Conservation (phyloP, 73 alveolate species). For the Blepharisma japonicum region DNA sequence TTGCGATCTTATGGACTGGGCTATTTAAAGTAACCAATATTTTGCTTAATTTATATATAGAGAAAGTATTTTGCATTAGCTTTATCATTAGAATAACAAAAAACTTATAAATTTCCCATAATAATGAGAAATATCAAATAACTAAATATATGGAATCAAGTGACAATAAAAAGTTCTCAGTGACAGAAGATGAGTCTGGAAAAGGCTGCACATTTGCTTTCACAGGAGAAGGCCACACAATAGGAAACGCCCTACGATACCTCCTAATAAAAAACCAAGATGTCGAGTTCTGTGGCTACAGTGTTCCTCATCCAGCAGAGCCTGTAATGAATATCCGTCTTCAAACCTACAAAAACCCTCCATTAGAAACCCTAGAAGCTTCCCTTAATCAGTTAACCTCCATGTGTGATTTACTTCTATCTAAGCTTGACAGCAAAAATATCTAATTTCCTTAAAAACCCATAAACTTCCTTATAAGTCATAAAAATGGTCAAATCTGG, state of each 20-base stretch:
- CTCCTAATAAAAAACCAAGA: slow-evolving; percentile 63
- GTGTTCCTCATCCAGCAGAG: slow-evolving; percentile 90
- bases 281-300: slow-evolving; percentile 73
- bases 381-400: neutral
- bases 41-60: too few relatives aligned
- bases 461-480: neutral
- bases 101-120: too few relatives aligned
- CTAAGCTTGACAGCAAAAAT: slow-evolving; percentile 11
- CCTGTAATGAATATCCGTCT: slow-evolving; percentile 74
- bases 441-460: slow-evolving; percentile 6
- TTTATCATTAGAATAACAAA: too few relatives aligned
- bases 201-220: slow-evolving; percentile 69
- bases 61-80: too few relatives aligned
- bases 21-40: too few relatives aligned
- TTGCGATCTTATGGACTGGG: too few relatives aligned
- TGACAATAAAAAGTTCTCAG: slow-evolving; percentile 1
- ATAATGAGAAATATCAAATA: too few relatives aligned
- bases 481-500: too few relatives aligned
- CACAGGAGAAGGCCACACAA: slow-evolving; percentile 74
- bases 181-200: neutral
- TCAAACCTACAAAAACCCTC: slow-evolving; percentile 46
- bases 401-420: neutral
- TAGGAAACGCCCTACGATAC: slow-evolving; percentile 74
- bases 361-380: slow-evolving; percentile 14
- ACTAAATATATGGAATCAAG: too few relatives aligned